phyloP scores from a whole-genome alignment of 2,329 filamentous ascomycete genomes.

The Diaporthe helianthi region DNA sequence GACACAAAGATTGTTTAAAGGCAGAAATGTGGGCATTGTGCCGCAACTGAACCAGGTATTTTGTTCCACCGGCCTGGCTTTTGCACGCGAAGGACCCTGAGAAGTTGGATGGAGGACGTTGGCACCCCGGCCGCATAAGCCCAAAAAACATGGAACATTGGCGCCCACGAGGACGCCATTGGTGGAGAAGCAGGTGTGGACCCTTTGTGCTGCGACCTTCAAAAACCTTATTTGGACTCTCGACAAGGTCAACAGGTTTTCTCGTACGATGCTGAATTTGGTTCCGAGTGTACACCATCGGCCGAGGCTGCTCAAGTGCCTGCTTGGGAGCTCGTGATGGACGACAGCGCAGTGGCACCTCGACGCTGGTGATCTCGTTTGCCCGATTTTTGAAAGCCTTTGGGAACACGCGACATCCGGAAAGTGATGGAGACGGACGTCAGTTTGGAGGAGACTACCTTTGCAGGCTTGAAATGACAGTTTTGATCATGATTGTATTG shows the following conservation, averaged over 20 bases:
- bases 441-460: not conserved
- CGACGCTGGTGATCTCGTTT: not conserved
- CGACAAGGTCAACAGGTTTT: slow-evolving; percentile 20
- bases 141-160: slow-evolving; percentile 18
- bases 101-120: slow-evolving; percentile 27
- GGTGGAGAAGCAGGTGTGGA: slow-evolving; percentile 9
- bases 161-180: slow-evolving; percentile 4
- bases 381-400: not conserved
- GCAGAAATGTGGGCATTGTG: slow-evolving; percentile 12
- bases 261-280: slow-evolving; percentile 16
- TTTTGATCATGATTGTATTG: not conserved
- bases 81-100: slow-evolving; percentile 21
- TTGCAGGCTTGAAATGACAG: not conserved
- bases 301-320: not conserved
- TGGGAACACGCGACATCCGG: not conserved
- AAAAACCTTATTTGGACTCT: slow-evolving; percentile 19
- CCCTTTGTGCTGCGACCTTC: slow-evolving; percentile 15
- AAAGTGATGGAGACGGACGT: not conserved
- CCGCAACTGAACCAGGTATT: slow-evolving; percentile 14
- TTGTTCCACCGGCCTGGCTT: slow-evolving; percentile 5
- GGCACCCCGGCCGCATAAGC: slow-evolving; percentile 25
- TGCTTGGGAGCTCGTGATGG: not conserved
- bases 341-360: not conserved
- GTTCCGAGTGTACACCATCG: slow-evolving; percentile 3
- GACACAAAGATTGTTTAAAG: slow-evolving; percentile 11